Conservation (phyloP, 2,329 filamentous ascomycete genomes). For the Aspergillus amoenus region DNA sequence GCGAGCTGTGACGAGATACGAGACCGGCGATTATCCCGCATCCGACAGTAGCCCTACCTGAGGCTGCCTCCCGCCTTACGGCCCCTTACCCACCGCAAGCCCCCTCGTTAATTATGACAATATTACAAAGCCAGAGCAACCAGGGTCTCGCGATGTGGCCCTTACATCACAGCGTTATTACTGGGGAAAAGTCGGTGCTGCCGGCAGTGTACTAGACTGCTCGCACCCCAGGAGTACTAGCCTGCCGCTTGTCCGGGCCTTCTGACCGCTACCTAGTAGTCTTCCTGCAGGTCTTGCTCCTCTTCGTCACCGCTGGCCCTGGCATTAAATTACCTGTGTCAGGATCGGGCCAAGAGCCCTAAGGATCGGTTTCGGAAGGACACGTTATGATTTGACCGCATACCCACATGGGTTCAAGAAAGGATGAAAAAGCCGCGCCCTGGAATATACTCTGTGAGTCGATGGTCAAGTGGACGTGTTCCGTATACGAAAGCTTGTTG, state of each 20-base stretch:
- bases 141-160: background rate
- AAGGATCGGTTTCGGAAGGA: background rate
- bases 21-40: background rate
- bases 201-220: conserved; percentile 9
- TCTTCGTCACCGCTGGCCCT: background rate
- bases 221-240: background rate
- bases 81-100: background rate
- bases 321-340: conserved; percentile 9
- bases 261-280: conserved; percentile 9
- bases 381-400: conserved; percentile 5
- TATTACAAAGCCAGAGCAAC: background rate
- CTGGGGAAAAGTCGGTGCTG: background rate
- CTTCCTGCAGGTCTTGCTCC: background rate
- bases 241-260: conserved; percentile 12
- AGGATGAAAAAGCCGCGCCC: background rate
- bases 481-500: background rate
- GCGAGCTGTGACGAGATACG: background rate
- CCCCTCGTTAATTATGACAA: background rate
- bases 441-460: background rate
- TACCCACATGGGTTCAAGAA: background rate
- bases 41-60: background rate
- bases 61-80: background rate
- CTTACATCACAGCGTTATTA: background rate
- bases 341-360: background rate
- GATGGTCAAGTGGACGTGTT: background rate